Evolutionary conservation across 2,329 filamentous ascomycete genomes (phyloP).

Genomic region (Apiospora sp.): DNA sequence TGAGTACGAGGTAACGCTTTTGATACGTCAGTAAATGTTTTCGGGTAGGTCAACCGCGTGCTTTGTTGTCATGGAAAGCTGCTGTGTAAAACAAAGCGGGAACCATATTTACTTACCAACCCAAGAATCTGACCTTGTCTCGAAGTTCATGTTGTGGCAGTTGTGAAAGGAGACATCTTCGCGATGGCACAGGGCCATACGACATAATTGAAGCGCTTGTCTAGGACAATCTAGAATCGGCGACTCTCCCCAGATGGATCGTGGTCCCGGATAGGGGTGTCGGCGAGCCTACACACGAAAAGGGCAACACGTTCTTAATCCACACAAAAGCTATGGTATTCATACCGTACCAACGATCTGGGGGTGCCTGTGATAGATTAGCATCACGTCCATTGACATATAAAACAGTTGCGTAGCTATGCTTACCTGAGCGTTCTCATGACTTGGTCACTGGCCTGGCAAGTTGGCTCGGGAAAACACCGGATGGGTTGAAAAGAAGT

Average conservation of each 20-base stretch:
- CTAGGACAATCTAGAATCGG: not conserved
- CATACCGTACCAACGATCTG: not conserved
- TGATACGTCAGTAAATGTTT: conserved; percentile 1
- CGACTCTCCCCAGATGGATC: not conserved
- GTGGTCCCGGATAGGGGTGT: not conserved
- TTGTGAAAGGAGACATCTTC: conserved; percentile 69
- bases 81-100: conserved; percentile 16
- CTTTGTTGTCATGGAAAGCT: not conserved
- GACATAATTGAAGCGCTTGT: conserved; percentile 50
- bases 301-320: not conserved
- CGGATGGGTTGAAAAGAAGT: not conserved
- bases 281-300: not conserved
- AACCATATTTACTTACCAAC: conserved; percentile 71
- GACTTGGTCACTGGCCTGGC: not conserved
- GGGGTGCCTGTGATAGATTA: not conserved
- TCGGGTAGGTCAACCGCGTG: not conserved
- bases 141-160: conserved; percentile 60
- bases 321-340: not conserved
- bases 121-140: conserved; percentile 90
- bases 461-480: not conserved
- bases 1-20: conserved; percentile 60
- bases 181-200: conserved; percentile 68
- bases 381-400: not conserved
- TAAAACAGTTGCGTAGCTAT: not conserved
- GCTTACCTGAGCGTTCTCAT: not conserved